phyloP scores from a whole-genome alignment of 495 filamentous ascomycete species.

The Hypoxylon fragiforme region DNA sequence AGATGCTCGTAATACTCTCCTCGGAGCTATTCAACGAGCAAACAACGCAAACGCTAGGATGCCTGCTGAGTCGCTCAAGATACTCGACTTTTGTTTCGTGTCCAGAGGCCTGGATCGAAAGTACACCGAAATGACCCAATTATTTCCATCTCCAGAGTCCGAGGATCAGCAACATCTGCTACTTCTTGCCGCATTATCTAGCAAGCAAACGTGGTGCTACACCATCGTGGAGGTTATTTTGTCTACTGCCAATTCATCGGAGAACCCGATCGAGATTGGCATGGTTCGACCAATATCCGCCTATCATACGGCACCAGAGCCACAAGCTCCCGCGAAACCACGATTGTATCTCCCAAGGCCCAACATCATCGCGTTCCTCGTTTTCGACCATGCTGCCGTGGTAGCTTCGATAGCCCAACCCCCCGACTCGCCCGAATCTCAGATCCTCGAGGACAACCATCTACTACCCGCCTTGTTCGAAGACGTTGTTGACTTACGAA shows the following conservation, averaged over 20 bases:
- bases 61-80: constrained; percentile 47
- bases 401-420: constrained; percentile 67
- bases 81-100: constrained; percentile 54
- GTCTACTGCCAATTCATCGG: constrained; percentile 23
- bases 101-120: constrained; percentile 47
- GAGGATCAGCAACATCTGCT: constrained; percentile 52
- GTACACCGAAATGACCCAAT: constrained; percentile 45
- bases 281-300: constrained; percentile 64
- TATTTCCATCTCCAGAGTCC: constrained; percentile 43
- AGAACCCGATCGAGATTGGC: constrained; percentile 45
- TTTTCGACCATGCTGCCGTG: constrained; percentile 75
- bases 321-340: constrained; percentile 54
- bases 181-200: constrained; percentile 44
- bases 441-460: constrained; percentile 67
- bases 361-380: constrained; percentile 76
- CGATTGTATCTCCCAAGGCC: constrained; percentile 77
- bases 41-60: constrained; percentile 31
- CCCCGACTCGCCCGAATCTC: constrained; percentile 67
- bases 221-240: constrained; percentile 51
- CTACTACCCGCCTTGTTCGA: constrained; percentile 67
- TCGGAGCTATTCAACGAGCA: constrained; percentile 39
- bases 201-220: constrained; percentile 42
- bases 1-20: constrained; percentile 42
- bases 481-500: constrained; percentile 80
- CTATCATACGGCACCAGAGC: constrained; percentile 56